These are phyloP conservation scores for Betula pendula DNA, from an alignment of 306 rosid genomes.

Conservation along the genomic window DNA sequence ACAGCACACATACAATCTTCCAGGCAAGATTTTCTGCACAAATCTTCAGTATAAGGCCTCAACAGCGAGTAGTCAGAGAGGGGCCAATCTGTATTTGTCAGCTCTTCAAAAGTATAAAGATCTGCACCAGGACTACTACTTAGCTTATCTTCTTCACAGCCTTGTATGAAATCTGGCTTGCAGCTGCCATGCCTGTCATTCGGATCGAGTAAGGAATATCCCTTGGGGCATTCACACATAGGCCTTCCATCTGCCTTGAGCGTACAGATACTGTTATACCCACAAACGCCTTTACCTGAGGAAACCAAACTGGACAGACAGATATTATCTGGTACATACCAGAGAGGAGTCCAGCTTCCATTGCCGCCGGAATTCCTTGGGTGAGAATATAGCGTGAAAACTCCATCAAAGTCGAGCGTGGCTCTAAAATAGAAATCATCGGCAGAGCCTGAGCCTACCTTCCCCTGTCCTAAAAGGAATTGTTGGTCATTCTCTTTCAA, in stretches of 20 bases:
- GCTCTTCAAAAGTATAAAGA: constrained; percentile 20
- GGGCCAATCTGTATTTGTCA: constrained; percentile 41
- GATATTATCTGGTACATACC: constrained; percentile 32
- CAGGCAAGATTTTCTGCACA: background rate
- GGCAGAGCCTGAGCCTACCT: background rate
- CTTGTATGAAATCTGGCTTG: constrained; percentile 41
- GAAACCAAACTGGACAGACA: background rate
- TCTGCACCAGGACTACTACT: background rate
- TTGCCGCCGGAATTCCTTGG: constrained; percentile 24
- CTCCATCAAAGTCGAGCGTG: constrained; percentile 52
- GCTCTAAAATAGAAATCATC: constrained; percentile 36
- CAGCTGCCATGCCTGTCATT: constrained; percentile 35
- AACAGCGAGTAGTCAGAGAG: constrained; percentile 21
- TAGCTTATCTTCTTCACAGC: constrained; percentile 34
- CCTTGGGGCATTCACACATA: constrained; percentile 38
- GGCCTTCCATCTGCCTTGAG: constrained; percentile 29
- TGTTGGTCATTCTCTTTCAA: constrained; percentile 25
- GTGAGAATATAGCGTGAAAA: constrained; percentile 33
- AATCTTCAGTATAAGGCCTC: constrained; percentile 24
- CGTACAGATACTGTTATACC: constrained; percentile 48
- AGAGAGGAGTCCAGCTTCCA: constrained; percentile 21
- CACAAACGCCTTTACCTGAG: constrained; percentile 43
- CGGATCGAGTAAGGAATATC: constrained; percentile 41
- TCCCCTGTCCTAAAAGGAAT: background rate
- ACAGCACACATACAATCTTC: constrained; percentile 31